phyloP scores from a whole-genome alignment of 2,329 filamentous ascomycete genomes.

The Aspergillus ruber region DNA sequence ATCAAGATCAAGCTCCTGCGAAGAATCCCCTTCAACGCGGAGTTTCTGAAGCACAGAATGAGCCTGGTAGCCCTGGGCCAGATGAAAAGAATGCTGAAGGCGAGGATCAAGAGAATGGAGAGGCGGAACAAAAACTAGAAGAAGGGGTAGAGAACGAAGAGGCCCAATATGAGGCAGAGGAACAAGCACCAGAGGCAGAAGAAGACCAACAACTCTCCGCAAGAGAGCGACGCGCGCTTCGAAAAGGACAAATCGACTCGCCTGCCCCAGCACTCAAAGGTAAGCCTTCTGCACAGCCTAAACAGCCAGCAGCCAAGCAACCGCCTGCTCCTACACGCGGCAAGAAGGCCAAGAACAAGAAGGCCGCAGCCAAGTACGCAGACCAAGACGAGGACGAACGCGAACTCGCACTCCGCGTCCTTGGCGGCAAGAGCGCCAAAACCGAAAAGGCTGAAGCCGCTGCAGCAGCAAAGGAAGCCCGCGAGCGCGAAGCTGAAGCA shows the following conservation, averaged over 20 bases:
- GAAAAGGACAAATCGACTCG: slow-evolving; percentile 25
- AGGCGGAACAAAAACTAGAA: slow-evolving; percentile 5
- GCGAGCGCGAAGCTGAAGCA: slow-evolving; percentile 65
- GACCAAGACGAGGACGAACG: slow-evolving; percentile 94
- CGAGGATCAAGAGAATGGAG: slow-evolving; percentile 24
- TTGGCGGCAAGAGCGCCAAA: slow-evolving; percentile 58
- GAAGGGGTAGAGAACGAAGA: slow-evolving; percentile 17
- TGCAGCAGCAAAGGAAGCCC: slow-evolving; percentile 55
- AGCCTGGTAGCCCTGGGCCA: slow-evolving; percentile 10
- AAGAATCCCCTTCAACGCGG: slow-evolving; percentile 14
- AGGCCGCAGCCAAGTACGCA: slow-evolving; percentile 81
- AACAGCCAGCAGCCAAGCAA: slow-evolving; percentile 12
- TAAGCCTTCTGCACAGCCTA: neutral
- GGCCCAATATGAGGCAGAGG: slow-evolving; percentile 22
- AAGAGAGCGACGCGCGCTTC: slow-evolving; percentile 39
- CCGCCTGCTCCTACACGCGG: slow-evolving; percentile 50
- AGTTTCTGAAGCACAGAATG: slow-evolving; percentile 17
- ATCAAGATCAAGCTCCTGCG: slow-evolving; percentile 5
- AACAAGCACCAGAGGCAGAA: slow-evolving; percentile 23
- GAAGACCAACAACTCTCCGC: slow-evolving; percentile 21
- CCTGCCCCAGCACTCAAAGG: slow-evolving; percentile 4
- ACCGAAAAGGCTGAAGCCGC: slow-evolving; percentile 59
- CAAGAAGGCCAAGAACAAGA: slow-evolving; percentile 77
- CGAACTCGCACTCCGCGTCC: slow-evolving; percentile 70
- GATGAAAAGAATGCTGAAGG: slow-evolving; percentile 20